Conservation (phyloP, 768 basidiomycete species). For the Hydnum rufescens region DNA sequence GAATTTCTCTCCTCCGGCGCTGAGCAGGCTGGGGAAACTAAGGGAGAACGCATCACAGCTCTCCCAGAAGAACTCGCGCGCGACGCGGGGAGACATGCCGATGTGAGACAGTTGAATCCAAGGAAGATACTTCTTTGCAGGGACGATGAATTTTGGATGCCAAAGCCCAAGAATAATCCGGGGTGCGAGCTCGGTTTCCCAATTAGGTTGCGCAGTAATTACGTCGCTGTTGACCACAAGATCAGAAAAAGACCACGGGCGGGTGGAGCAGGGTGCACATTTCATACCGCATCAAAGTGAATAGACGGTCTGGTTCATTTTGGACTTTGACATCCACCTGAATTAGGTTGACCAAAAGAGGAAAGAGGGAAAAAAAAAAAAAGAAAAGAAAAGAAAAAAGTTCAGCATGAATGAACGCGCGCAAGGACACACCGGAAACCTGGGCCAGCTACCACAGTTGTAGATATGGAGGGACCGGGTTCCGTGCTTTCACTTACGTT, state of each 20-base stretch:
- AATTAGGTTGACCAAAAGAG: conserved; percentile 62
- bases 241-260: background rate
- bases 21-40: conserved; percentile 49
- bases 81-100: background rate
- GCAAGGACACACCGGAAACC: conserved; percentile 50
- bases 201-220: conserved; percentile 43
- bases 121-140: conserved; percentile 56
- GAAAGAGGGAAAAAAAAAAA: conserved; percentile 41
- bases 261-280: conserved; percentile 42
- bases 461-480: background rate
- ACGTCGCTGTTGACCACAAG: conserved; percentile 34
- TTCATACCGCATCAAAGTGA: conserved; percentile 86
- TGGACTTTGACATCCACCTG: conserved; percentile 90
- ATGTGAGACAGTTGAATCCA: conserved; percentile 19
- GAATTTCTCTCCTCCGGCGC: conserved; percentile 53
- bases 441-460: conserved; percentile 25
- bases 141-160: conserved; percentile 77
- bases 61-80: conserved; percentile 74
- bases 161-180: conserved; percentile 67
- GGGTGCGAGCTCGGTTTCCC: conserved; percentile 60
- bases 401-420: conserved; percentile 74
- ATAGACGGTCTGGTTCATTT: conserved; percentile 73
- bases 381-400: conserved; percentile 72
- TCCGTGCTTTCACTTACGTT: conserved; percentile 2
- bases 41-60: conserved; percentile 77